These are phyloP conservation scores for Postia placenta DNA, from an alignment of 768 basidiomycete genomes.

Conservation along the genomic window DNA sequence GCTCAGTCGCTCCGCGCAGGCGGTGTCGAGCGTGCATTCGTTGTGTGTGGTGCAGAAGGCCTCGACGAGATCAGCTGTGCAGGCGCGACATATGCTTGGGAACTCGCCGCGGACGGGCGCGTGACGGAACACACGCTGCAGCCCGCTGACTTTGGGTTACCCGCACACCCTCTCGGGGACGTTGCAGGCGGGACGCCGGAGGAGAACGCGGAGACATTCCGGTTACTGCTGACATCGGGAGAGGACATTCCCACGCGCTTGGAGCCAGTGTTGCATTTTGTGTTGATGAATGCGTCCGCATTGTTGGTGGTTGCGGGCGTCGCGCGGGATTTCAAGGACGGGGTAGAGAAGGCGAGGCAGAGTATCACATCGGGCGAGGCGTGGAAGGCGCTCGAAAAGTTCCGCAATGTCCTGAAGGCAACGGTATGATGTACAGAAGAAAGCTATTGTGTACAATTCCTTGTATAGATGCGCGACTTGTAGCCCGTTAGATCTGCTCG, in stretches of 20 bases:
- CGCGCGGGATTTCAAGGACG: slow-evolving; percentile 31
- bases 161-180: slow-evolving; percentile 55
- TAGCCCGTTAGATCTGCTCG: slow-evolving; percentile 12
- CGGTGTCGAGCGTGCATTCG: slow-evolving; percentile 77
- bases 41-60: slow-evolving; percentile 89
- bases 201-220: slow-evolving; percentile 79
- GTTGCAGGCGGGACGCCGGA: slow-evolving; percentile 71
- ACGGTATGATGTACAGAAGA: slow-evolving; percentile 14
- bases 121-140: slow-evolving; percentile 59
- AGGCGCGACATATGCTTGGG: slow-evolving; percentile 83
- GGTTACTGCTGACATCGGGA: slow-evolving; percentile 53
- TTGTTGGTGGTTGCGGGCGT: slow-evolving; percentile 80
- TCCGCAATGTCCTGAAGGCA: slow-evolving; percentile 19
- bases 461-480: not conserved
- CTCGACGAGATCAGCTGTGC: slow-evolving; percentile 96
- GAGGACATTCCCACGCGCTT: slow-evolving; percentile 48
- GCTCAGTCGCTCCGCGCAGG: slow-evolving; percentile 66
- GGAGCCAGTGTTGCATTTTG: slow-evolving; percentile 73
- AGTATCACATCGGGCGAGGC: slow-evolving; percentile 25
- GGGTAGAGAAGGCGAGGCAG: slow-evolving; percentile 16
- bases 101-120: slow-evolving; percentile 55
- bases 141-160: slow-evolving; percentile 75
- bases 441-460: no score
- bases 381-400: slow-evolving; percentile 24
- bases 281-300: slow-evolving; percentile 87